Evolutionary conservation across 2,329 filamentous ascomycete species (phyloP).

Genomic region (Claviceps arundinis): DNA sequence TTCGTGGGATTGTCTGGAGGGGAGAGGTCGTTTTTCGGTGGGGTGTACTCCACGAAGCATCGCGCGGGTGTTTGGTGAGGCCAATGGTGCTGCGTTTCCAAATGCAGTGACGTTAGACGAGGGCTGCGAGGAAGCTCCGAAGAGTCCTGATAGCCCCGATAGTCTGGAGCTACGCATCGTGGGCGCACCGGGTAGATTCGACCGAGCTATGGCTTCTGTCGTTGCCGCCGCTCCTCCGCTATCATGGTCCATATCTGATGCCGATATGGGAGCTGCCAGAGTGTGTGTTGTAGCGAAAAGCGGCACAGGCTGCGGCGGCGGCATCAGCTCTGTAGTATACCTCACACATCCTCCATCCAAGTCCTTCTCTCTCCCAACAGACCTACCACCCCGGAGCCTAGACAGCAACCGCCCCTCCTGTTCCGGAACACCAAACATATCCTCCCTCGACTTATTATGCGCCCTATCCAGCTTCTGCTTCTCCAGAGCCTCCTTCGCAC

Average conservation of each 20-base stretch:
- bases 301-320: background rate
- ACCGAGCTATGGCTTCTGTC: background rate
- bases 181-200: background rate
- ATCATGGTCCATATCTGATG: too few relatives aligned
- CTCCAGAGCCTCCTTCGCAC: slow-evolving; percentile 17
- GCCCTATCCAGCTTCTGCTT: slow-evolving; percentile 11
- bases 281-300: background rate
- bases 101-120: background rate
- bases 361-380: background rate
- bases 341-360: background rate
- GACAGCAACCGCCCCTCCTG: background rate
- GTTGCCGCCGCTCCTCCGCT: too few relatives aligned
- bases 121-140: background rate
- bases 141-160: background rate
- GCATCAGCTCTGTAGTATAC: background rate
- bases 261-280: background rate
- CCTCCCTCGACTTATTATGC: slow-evolving; percentile 1
- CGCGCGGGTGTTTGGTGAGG: too few relatives aligned
- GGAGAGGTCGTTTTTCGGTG: background rate
- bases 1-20: background rate
- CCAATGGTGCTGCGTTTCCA: background rate
- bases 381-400: background rate
- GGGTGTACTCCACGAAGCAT: too few relatives aligned
- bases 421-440: slow-evolving; percentile 5
- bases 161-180: too few relatives aligned